Conservation (phyloP, 1,284 basidiomycete genomes). For the Xerocomus minutiporus region DNA sequence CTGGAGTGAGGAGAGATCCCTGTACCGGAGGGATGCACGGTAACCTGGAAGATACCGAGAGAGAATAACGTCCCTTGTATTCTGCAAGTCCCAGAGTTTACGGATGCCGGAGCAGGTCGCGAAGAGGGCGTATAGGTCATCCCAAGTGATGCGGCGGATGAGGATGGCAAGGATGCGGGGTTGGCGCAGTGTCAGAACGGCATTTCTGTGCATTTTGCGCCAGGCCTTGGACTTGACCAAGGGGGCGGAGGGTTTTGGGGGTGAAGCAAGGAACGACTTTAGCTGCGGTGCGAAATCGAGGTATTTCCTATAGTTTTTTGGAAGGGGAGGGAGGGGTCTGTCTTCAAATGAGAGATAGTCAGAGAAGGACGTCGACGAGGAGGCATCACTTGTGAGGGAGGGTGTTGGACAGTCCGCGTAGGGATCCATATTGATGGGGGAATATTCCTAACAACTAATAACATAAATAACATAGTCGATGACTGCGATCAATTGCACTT, state of each 20-base stretch:
- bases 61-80: slow-evolving; percentile 51
- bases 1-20: slow-evolving; percentile 39
- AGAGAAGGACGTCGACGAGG: slow-evolving; percentile 16
- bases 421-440: slow-evolving; percentile 20
- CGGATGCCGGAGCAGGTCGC: slow-evolving; percentile 46
- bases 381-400: slow-evolving; percentile 29
- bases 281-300: neutral
- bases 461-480: neutral
- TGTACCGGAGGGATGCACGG: slow-evolving; percentile 37
- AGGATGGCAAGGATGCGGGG: slow-evolving; percentile 44
- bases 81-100: slow-evolving; percentile 39
- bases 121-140: slow-evolving; percentile 50
- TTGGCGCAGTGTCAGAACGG: slow-evolving; percentile 33
- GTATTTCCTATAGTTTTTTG: neutral
- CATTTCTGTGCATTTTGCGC: slow-evolving; percentile 27
- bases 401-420: slow-evolving; percentile 22
- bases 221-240: slow-evolving; percentile 20
- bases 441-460: neutral
- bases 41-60: slow-evolving; percentile 59
- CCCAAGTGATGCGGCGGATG: slow-evolving; percentile 46
- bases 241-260: slow-evolving; percentile 13
- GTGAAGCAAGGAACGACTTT: neutral
- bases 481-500: slow-evolving; percentile 3
- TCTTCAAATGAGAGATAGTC: slow-evolving; percentile 14
- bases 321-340: slow-evolving; percentile 23